These are phyloP conservation scores for Pisolithus orientalis DNA, from an alignment of 768 basidiomycete species.

Conservation along the genomic window DNA sequence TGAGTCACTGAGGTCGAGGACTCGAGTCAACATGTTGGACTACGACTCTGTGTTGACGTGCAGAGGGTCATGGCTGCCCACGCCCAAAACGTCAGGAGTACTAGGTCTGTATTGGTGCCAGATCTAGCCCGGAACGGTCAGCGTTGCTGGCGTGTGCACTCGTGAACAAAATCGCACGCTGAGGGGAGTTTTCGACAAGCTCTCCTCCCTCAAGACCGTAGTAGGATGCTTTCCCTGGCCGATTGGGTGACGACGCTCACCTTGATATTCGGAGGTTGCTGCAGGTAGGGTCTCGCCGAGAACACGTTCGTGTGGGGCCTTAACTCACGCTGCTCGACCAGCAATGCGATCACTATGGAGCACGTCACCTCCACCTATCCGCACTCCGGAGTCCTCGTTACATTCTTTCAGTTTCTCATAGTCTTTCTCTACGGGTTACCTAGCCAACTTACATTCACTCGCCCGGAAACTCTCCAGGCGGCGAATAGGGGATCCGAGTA, in stretches of 20 bases:
- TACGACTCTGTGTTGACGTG: too few species aligned
- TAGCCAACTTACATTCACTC: constrained; percentile 39
- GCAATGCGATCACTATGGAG: constrained; percentile 77
- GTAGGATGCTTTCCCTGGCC: constrained; percentile 13
- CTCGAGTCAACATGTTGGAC: too few species aligned
- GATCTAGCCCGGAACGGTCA: too few species aligned
- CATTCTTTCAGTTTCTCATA: constrained; percentile 78
- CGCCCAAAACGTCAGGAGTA: too few species aligned
- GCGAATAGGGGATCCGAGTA: not conserved
- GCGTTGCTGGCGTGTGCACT: too few species aligned
- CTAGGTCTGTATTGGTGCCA: too few species aligned
- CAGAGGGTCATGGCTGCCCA: too few species aligned
- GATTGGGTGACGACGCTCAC: constrained; percentile 61
- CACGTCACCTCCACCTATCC: constrained; percentile 64
- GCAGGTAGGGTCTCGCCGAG: constrained; percentile 42
- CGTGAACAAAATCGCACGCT: too few species aligned
- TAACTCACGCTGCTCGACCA: constrained; percentile 20
- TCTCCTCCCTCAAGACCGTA: not conserved
- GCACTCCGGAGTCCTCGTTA: constrained; percentile 74
- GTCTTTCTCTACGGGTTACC: constrained; percentile 73
- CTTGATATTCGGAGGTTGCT: constrained; percentile 88
- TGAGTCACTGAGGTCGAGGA: too few species aligned
- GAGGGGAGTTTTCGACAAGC: not conserved
- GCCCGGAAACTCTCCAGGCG: constrained; percentile 1
- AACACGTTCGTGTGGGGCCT: not conserved